These are phyloP conservation scores for Pseudohalonectria lignicola DNA, from an alignment of 2,329 filamentous ascomycete species.

Conservation along the genomic window DNA sequence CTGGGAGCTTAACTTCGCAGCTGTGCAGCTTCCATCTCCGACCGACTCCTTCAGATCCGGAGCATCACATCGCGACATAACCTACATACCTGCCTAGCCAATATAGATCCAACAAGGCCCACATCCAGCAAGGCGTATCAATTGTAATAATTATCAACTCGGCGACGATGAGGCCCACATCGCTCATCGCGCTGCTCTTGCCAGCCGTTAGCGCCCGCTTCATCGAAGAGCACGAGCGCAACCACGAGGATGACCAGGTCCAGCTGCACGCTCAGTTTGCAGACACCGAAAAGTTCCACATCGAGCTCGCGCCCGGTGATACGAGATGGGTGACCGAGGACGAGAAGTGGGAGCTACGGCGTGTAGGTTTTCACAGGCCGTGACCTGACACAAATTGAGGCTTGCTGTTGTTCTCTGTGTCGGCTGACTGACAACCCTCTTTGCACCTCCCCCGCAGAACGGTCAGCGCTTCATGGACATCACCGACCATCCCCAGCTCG, in stretches of 20 bases:
- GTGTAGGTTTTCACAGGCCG: conserved; percentile 60
- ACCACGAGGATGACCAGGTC: conserved; percentile 40
- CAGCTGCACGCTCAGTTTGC: conserved; percentile 30
- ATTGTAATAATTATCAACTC: no score
- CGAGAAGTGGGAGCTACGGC: conserved; percentile 83
- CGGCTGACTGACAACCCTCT: background rate
- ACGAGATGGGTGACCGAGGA: conserved; percentile 85
- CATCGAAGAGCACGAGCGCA: conserved; percentile 37
- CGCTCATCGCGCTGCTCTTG: conserved; percentile 42
- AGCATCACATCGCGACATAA: no score
- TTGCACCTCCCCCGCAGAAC: conserved; percentile 46
- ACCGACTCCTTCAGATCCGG: no score
- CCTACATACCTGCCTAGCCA: no score
- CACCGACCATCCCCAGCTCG: conserved; percentile 61
- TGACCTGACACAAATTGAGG: no score
- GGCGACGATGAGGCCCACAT: conserved; percentile 39
- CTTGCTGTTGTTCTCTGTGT: no score
- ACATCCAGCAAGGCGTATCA: background rate
- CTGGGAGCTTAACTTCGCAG: no score
- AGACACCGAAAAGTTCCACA: conserved; percentile 49
- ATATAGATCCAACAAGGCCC: background rate
- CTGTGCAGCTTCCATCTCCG: no score
- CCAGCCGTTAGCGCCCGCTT: conserved; percentile 45
- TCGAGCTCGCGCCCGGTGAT: conserved; percentile 77
- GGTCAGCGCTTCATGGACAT: conserved; percentile 92